Percentiles rank a stretch among this genome's conserved stretches.
Conservation (phyloP, 495 filamentous ascomycete genomes). For the Aspergillus sclerotiicarbonarius region DNA sequence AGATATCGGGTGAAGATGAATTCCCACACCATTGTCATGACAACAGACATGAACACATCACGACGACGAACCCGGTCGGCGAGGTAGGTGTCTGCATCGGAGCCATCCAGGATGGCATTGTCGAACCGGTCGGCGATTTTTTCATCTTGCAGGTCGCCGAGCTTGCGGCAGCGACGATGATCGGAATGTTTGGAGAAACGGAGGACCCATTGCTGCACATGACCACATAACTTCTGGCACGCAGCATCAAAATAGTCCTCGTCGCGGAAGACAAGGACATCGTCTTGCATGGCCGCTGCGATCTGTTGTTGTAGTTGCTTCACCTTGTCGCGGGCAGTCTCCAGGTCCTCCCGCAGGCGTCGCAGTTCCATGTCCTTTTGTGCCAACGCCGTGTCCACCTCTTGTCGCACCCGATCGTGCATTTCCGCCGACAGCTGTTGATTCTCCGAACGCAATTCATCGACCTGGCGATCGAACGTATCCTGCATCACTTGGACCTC, state of each 20-base stretch:
- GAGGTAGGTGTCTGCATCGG: slow-evolving; percentile 82
- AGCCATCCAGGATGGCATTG: slow-evolving; percentile 88
- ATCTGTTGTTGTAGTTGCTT: slow-evolving; percentile 81
- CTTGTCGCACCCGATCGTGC: slow-evolving; percentile 58
- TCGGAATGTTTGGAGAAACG: slow-evolving; percentile 97
- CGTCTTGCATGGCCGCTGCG: slow-evolving; percentile 62
- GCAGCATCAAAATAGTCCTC: slow-evolving; percentile 92
- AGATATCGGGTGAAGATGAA: slow-evolving; percentile 96
- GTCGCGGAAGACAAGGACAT: slow-evolving; percentile 77
- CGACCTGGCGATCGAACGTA: slow-evolving; percentile 57
- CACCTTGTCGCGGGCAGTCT: slow-evolving; percentile 74
- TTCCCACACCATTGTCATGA: slow-evolving; percentile 98
- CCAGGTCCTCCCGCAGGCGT: slow-evolving; percentile 72
- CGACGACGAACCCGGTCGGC: slow-evolving; percentile 80
- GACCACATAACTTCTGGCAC: slow-evolving; percentile 90
- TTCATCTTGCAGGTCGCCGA: slow-evolving; percentile 79
- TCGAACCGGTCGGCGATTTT: slow-evolving; percentile 89
- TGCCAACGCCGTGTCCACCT: slow-evolving; percentile 58
- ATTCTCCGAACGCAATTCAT: slow-evolving; percentile 58
- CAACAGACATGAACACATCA: slow-evolving; percentile 94
- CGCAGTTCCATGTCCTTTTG: slow-evolving; percentile 79
- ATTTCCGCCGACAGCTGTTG: slow-evolving; percentile 59
- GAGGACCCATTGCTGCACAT: slow-evolving; percentile 93
- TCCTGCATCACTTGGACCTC: slow-evolving; percentile 57
- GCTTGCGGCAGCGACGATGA: slow-evolving; percentile 74